These are phyloP conservation scores for Austroboletus niveus DNA, from an alignment of 1,284 basidiomycete species.

Conservation along the genomic window DNA sequence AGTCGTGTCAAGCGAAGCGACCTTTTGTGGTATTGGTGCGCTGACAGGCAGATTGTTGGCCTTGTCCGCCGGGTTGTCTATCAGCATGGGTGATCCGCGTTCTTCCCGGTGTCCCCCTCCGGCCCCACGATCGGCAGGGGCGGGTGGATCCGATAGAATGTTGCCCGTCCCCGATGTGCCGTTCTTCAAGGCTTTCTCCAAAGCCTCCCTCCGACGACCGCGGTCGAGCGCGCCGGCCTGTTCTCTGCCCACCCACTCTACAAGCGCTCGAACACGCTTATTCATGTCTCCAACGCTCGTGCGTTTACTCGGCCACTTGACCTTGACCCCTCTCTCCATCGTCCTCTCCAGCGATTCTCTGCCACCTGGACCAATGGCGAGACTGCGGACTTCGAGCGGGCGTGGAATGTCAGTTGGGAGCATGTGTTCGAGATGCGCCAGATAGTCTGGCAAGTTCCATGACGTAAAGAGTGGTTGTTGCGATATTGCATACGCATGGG, in stretches of 20 bases:
- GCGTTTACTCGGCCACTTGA: slow-evolving; percentile 92
- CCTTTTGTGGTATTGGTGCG: slow-evolving; percentile 10
- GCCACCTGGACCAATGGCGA: slow-evolving; percentile 39
- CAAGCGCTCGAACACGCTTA: slow-evolving; percentile 87
- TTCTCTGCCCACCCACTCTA: slow-evolving; percentile 90
- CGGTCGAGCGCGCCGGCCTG: slow-evolving; percentile 77
- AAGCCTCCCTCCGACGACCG: slow-evolving; percentile 61
- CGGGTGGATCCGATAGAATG: slow-evolving; percentile 4
- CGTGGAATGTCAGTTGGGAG: slow-evolving; percentile 75
- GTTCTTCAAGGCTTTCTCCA: slow-evolving; percentile 56
- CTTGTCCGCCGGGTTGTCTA: slow-evolving; percentile 17
- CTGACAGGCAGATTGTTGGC: slow-evolving; percentile 1
- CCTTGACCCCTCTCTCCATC: slow-evolving; percentile 85
- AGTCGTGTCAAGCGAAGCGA: slow-evolving; percentile 4
- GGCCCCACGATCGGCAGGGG: slow-evolving; percentile 17
- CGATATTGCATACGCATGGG: slow-evolving; percentile 72
- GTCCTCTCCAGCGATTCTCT: slow-evolving; percentile 51
- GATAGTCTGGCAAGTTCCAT: slow-evolving; percentile 94
- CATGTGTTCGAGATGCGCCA: slow-evolving; percentile 83
- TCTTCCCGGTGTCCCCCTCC: slow-evolving; percentile 12
- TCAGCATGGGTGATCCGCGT: slow-evolving; percentile 25
- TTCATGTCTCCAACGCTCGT: slow-evolving; percentile 97
- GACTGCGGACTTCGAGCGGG: slow-evolving; percentile 70
- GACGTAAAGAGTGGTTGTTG: slow-evolving; percentile 75
- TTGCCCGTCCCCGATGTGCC: slow-evolving; percentile 7